Percentiles rank a stretch among this genome's conserved stretches.
Evolutionary conservation across 805 yeast genomes (phyloP).

Genomic region (Torulaspora franciscae): DNA sequence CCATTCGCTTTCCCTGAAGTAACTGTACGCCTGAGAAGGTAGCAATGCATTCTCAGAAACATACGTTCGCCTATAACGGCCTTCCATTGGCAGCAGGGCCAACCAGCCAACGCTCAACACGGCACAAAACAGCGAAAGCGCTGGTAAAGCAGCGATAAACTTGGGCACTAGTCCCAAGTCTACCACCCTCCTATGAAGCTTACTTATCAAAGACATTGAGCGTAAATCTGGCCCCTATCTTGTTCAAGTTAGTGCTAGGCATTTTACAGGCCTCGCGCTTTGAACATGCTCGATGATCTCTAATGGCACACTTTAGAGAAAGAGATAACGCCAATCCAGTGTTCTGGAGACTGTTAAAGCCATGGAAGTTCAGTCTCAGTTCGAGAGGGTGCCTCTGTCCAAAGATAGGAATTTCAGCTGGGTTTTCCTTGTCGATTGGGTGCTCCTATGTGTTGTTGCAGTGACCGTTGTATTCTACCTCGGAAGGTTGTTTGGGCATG

Average conservation of each 20-base stretch:
- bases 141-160: conserved; percentile 41
- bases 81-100: conserved; percentile 62
- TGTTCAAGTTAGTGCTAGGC: not conserved
- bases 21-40: conserved; percentile 93
- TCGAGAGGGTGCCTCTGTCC: conserved; percentile 33
- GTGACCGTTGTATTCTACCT: conserved; percentile 69
- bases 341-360: conserved; percentile 1
- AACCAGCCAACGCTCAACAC: conserved; percentile 54
- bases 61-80: conserved; percentile 77
- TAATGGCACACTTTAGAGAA: not conserved
- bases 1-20: conserved; percentile 94
- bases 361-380: conserved; percentile 31
- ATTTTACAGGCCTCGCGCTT: not conserved
- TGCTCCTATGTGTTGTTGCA: conserved; percentile 57
- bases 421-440: conserved; percentile 86
- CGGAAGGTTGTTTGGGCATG: conserved; percentile 62
- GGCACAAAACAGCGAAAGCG: conserved; percentile 40
- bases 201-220: conserved; percentile 26
- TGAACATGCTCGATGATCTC: not conserved
- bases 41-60: conserved; percentile 93
- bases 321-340: not conserved
- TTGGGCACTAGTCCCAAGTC: conserved; percentile 46
- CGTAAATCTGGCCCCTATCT: not conserved
- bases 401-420: conserved; percentile 41
- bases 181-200: conserved; percentile 41